These are phyloP conservation scores for Ophiocordyceps sinensis DNA, from an alignment of 2,329 filamentous ascomycete species.

Conservation along the genomic window DNA sequence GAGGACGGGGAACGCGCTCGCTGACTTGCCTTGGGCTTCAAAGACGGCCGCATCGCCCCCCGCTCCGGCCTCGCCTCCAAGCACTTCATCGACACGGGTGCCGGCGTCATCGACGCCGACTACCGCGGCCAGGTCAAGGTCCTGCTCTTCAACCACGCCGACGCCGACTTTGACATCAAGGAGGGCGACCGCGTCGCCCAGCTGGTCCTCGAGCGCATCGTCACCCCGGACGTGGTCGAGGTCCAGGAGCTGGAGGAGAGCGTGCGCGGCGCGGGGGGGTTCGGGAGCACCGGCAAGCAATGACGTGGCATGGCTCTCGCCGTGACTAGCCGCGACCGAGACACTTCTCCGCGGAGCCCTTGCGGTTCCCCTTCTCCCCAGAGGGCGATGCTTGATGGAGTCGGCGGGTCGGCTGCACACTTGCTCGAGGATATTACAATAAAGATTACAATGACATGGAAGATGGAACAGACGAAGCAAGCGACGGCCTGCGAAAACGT, in stretches of 20 bases:
- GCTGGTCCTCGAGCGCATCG: conserved; percentile 86
- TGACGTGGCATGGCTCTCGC: neutral
- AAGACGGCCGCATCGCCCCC: conserved; percentile 80
- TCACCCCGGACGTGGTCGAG: conserved; percentile 82
- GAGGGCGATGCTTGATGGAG: too few relatives aligned
- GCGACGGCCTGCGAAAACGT: too few relatives aligned
- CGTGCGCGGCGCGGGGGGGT: conserved; percentile 78
- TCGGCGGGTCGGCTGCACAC: too few relatives aligned
- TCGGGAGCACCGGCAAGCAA: conserved; percentile 63
- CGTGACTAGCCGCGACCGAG: too few relatives aligned
- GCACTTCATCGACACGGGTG: conserved; percentile 91
- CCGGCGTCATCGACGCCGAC: conserved; percentile 94
- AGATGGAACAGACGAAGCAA: too few relatives aligned
- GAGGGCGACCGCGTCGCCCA: conserved; percentile 88
- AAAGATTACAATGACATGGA: too few relatives aligned
- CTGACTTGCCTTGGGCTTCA: neutral
- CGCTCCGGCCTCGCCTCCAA: conserved; percentile 85
- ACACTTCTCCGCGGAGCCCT: too few relatives aligned
- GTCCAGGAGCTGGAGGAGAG: conserved; percentile 82
- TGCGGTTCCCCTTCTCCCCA: too few relatives aligned
- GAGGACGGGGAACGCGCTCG: neutral
- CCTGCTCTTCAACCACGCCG: conserved; percentile 82
- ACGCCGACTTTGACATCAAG: conserved; percentile 66
- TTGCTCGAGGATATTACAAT: too few relatives aligned
- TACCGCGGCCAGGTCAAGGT: conserved; percentile 93